Conservation (phyloP, 805 yeast genomes). For the Sugiyamaella floridensis region DNA sequence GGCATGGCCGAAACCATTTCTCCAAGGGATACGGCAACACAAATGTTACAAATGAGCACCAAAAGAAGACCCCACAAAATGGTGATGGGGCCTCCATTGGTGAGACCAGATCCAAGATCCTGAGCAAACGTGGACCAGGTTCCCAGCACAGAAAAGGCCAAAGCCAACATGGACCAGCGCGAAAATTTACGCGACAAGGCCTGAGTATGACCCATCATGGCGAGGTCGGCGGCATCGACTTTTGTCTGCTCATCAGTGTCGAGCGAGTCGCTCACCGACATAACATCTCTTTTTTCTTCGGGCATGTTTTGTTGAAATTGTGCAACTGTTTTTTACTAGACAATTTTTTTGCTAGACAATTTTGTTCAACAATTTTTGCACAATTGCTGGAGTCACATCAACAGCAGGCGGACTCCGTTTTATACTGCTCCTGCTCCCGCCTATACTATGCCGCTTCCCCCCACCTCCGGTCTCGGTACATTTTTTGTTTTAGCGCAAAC, state of each 20-base stretch:
- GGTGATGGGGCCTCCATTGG: constrained; percentile 73
- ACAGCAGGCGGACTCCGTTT: too few relatives aligned
- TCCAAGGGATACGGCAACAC: constrained; percentile 64
- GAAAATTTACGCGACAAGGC: constrained; percentile 62
- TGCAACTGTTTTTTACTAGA: too few relatives aligned
- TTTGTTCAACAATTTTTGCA: too few relatives aligned
- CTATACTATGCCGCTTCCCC: too few relatives aligned
- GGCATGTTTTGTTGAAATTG: too few relatives aligned
- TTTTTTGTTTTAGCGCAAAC: background rate
- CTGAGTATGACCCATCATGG: constrained; percentile 68
- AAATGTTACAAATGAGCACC: constrained; percentile 54
- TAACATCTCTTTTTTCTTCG: background rate
- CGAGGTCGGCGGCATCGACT: constrained; percentile 46
- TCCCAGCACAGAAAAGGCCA: constrained; percentile 76
- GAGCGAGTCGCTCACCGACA: background rate
- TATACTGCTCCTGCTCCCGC: too few relatives aligned
- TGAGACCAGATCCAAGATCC: constrained; percentile 61
- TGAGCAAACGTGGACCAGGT: constrained; percentile 75
- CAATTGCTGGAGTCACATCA: too few relatives aligned
- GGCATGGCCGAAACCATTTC: constrained; percentile 41
- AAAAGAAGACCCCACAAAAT: constrained; percentile 68
- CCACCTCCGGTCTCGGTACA: background rate
- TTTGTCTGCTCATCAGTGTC: constrained; percentile 3
- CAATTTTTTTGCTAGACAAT: too few relatives aligned
- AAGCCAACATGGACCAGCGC: constrained; percentile 63